These are phyloP conservation scores for Neurospora sp. DNA, from an alignment of 495 filamentous ascomycete species.

Conservation along the genomic window DNA sequence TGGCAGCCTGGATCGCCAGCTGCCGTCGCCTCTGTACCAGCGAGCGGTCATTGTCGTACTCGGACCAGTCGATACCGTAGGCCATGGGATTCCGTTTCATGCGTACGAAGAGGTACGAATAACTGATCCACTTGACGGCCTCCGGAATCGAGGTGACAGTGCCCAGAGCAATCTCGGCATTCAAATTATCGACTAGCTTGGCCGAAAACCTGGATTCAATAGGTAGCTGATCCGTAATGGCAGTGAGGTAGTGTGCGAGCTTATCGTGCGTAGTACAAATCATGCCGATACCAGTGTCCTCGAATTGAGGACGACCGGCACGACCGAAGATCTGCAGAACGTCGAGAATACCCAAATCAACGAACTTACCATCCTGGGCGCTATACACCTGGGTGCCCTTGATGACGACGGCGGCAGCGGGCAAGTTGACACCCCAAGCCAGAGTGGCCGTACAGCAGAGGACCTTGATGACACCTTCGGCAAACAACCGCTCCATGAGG, in stretches of 20 bases:
- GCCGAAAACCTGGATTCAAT: conserved; percentile 91
- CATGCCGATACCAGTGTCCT: conserved; percentile 91
- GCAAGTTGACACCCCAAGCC: conserved; percentile 98
- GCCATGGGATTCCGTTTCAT: conserved; percentile 86
- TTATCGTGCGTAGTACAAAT: conserved; percentile 93
- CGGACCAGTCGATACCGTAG: conserved; percentile 95
- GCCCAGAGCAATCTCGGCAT: conserved; percentile 87
- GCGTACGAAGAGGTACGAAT: conserved; percentile 93
- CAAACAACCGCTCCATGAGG: conserved; percentile 82
- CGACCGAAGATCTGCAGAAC: conserved; percentile 98
- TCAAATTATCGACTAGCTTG: conserved; percentile 90
- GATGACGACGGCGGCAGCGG: conserved; percentile 93
- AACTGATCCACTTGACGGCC: conserved; percentile 92
- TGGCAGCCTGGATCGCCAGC: conserved; percentile 77
- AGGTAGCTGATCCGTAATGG: conserved; percentile 89
- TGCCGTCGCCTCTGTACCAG: conserved; percentile 73
- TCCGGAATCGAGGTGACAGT: conserved; percentile 94
- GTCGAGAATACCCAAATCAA: conserved; percentile 93
- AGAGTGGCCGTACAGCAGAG: conserved; percentile 97
- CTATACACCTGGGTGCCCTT: conserved; percentile 97
- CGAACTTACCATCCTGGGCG: conserved; percentile 88
- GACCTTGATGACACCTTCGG: conserved; percentile 80
- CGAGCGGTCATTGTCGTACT: conserved; percentile 74
- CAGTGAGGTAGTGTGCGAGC: conserved; percentile 80
- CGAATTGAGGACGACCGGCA: conserved; percentile 93